A percentile compares a stretch with the other conserved stretches of the same genome.
phyloP scores from a whole-genome alignment of 805 yeast species.

The Metschnikowia lachancei region DNA sequence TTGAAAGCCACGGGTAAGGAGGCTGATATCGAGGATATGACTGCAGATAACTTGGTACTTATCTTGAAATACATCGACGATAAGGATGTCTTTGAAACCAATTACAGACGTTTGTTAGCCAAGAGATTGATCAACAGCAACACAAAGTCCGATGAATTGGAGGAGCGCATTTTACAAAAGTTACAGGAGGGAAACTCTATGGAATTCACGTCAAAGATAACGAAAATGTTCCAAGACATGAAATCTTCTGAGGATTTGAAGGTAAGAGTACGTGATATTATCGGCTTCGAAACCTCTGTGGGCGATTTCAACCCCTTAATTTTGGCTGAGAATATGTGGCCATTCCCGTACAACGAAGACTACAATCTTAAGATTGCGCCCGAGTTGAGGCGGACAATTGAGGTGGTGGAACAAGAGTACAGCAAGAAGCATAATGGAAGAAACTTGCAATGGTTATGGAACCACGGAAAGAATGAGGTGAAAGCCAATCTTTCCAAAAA shows the following conservation, averaged over 20 bases:
- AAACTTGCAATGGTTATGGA: slow-evolving; percentile 94
- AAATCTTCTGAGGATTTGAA: slow-evolving; percentile 77
- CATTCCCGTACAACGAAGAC: slow-evolving; percentile 49
- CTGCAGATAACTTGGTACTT: slow-evolving; percentile 80
- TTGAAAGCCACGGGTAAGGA: slow-evolving; percentile 74
- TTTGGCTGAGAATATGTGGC: slow-evolving; percentile 91
- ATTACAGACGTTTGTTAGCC: slow-evolving; percentile 85
- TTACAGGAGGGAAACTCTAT: slow-evolving; percentile 85
- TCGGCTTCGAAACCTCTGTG: slow-evolving; percentile 17
- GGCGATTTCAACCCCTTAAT: slow-evolving; percentile 66
- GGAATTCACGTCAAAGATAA: slow-evolving; percentile 90
- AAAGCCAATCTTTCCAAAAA: slow-evolving; percentile 80
- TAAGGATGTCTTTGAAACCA: slow-evolving; percentile 91
- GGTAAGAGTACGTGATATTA: slow-evolving; percentile 48
- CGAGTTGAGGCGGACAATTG: slow-evolving; percentile 61
- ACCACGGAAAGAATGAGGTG: slow-evolving; percentile 86
- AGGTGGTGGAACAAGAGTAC: slow-evolving; percentile 67
- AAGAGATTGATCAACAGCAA: slow-evolving; percentile 85
- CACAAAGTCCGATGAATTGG: slow-evolving; percentile 80
- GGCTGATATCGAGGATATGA: slow-evolving; percentile 68
- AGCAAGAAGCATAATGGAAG: slow-evolving; percentile 78
- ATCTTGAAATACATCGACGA: slow-evolving; percentile 86
- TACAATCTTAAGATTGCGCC: slow-evolving; percentile 57
- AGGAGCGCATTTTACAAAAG: slow-evolving; percentile 78
- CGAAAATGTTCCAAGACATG: slow-evolving; percentile 95